A percentile compares a stretch with the other conserved stretches of the same genome.
Conservation (phyloP, 192 early-diverging fungal species). For the Coemansia sp. region DNA sequence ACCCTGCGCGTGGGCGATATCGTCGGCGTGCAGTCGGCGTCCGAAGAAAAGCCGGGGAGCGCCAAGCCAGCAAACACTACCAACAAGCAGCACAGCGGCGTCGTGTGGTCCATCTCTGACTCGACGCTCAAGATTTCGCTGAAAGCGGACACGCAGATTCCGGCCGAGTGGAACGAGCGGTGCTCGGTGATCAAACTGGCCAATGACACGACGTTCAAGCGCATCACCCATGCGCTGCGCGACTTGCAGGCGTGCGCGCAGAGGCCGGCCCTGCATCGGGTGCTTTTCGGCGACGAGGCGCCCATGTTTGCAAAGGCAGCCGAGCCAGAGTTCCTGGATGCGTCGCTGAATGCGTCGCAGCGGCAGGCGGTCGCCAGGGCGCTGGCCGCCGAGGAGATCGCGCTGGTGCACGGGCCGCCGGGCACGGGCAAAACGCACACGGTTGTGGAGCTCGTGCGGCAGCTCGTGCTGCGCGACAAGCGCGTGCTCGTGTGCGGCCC, state of each 20-base stretch:
- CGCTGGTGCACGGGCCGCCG: constrained; percentile 85
- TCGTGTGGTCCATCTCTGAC: constrained; percentile 58
- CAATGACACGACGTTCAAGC: constrained; percentile 42
- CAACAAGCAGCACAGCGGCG: constrained; percentile 36
- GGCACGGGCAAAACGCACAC: constrained; percentile 91
- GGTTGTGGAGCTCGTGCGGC: constrained; percentile 80
- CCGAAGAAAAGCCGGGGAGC: background rate
- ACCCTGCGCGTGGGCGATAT: constrained; percentile 68
- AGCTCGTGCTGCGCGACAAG: constrained; percentile 58
- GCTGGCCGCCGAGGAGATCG: constrained; percentile 60
- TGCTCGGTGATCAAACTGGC: constrained; percentile 60
- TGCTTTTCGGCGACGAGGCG: constrained; percentile 40
- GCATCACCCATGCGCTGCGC: constrained; percentile 43
- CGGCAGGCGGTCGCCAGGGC: constrained; percentile 65
- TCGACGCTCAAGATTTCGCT: constrained; percentile 63
- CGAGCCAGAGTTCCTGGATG: constrained; percentile 56
- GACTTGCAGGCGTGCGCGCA: constrained; percentile 5
- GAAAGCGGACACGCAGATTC: constrained; percentile 51
- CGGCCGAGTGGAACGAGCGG: constrained; percentile 60
- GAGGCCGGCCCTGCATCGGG: constrained; percentile 35
- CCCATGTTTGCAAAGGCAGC: constrained; percentile 26
- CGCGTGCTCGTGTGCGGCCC: constrained; percentile 86
- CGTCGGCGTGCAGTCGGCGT: constrained; percentile 49
- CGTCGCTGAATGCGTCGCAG: constrained; percentile 68
- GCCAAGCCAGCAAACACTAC: background rate